Evolutionary conservation across 129 eudicot genomes (phyloP).

Genomic region (Lonicera japonica): DNA sequence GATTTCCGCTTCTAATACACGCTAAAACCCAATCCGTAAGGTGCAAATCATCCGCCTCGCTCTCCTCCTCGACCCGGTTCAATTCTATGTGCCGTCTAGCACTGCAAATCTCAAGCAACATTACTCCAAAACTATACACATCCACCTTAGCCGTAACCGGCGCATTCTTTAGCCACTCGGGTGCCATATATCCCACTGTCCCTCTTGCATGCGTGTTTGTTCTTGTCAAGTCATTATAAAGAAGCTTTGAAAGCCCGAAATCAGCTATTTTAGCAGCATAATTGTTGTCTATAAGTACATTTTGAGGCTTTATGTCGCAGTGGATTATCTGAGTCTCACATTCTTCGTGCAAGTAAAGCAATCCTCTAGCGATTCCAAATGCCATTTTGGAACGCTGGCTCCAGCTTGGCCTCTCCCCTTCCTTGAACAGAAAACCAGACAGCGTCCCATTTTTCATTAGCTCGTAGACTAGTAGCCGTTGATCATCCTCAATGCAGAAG

Average conservation of each 20-base stretch:
- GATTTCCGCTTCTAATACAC: constrained; percentile 4
- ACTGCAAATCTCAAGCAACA: constrained; percentile 8
- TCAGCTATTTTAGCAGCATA: constrained; percentile 6
- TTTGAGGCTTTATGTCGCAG: constrained; percentile 14
- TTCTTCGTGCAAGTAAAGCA: constrained; percentile 14
- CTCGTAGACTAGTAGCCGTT: constrained; percentile 9
- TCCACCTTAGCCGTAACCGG: constrained; percentile 35
- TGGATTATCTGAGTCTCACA: constrained; percentile 10
- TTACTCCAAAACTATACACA: constrained; percentile 21
- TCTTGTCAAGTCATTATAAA: background rate
- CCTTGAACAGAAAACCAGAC: background rate
- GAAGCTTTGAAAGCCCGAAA: constrained; percentile 11
- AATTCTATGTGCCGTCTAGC: constrained; percentile 13
- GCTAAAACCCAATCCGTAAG: constrained; percentile 4
- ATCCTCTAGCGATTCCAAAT: constrained; percentile 3
- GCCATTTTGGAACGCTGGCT: constrained; percentile 4
- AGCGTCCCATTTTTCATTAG: constrained; percentile 7
- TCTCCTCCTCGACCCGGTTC: constrained; percentile 6
- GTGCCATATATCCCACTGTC: constrained; percentile 38
- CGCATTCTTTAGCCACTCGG: constrained; percentile 34
- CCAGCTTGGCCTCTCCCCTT: constrained; percentile 8
- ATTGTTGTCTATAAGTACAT: constrained; percentile 3
- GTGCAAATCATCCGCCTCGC: constrained; percentile 6
- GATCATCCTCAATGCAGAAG: constrained; percentile 4
- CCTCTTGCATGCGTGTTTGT: constrained; percentile 12